Percentiles rank a stretch among this genome's conserved stretches.
phyloP scores from a whole-genome alignment of 2,329 filamentous ascomycete genomes.

The Daldinia sp. region DNA sequence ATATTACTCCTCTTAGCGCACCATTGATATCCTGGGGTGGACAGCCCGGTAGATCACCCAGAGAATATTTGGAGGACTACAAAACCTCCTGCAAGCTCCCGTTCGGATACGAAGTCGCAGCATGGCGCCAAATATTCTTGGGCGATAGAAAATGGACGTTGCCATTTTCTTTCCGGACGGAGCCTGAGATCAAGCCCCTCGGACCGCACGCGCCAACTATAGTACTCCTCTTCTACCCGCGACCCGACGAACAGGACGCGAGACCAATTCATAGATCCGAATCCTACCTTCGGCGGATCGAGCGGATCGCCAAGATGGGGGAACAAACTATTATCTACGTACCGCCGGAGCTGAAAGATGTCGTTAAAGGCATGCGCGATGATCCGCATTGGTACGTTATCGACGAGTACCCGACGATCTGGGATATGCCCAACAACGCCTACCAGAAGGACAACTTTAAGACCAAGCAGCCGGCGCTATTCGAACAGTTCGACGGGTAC shows the following conservation, averaged over 20 bases:
- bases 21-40: conserved; percentile 34
- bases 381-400: conserved; percentile 40
- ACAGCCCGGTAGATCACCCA: conserved; percentile 29
- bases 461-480: conserved; percentile 30
- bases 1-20: conserved; percentile 31
- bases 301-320: conserved; percentile 36
- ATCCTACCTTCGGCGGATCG: conserved; percentile 39
- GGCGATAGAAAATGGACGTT: too few relatives aligned
- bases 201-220: conserved; percentile 34
- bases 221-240: conserved; percentile 39
- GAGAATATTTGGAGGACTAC: conserved; percentile 29
- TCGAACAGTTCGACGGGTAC: conserved; percentile 35
- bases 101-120: conserved; percentile 16
- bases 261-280: conserved; percentile 34
- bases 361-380: conserved; percentile 32
- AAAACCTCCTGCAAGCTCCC: conserved; percentile 16
- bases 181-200: conserved; percentile 22
- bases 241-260: conserved; percentile 34
- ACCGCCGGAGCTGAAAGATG: conserved; percentile 30
- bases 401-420: conserved; percentile 35
- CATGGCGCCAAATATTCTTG: conserved; percentile 9
- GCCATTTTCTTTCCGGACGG: conserved; percentile 4
- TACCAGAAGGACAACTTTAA: conserved; percentile 40
- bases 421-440: conserved; percentile 42
- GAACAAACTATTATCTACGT: conserved; percentile 42